Conservation (phyloP, 257 asterid genomes). For the Hygrophila difformis region DNA sequence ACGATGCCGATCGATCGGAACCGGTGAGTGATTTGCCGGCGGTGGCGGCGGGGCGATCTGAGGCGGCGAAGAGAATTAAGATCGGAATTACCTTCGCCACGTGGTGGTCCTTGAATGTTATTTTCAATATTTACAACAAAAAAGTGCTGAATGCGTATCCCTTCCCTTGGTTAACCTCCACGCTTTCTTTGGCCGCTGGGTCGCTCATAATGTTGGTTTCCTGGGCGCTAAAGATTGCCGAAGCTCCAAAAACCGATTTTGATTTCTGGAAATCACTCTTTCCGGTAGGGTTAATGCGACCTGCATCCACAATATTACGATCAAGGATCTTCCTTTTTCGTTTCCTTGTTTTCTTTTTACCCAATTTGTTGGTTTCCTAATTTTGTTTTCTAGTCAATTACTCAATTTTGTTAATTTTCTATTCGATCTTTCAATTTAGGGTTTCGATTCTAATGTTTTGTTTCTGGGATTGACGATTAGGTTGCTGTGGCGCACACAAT, state of each 20-base stretch:
- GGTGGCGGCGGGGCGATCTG: constrained; percentile 17
- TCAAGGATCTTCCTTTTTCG: too few relatives aligned
- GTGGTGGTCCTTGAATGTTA: constrained; percentile 68
- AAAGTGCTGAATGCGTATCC: constrained; percentile 65
- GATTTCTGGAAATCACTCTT: constrained; percentile 66
- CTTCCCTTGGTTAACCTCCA: constrained; percentile 72
- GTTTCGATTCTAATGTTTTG: neutral
- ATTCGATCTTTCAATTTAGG: neutral
- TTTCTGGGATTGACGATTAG: constrained; percentile 13
- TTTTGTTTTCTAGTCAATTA: too few relatives aligned
- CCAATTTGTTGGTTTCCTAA: too few relatives aligned
- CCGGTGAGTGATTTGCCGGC: too few relatives aligned
- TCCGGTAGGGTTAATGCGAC: constrained; percentile 27
- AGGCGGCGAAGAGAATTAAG: constrained; percentile 44
- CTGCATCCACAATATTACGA: too few relatives aligned
- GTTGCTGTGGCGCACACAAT: constrained; percentile 82
- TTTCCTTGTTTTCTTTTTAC: too few relatives aligned
- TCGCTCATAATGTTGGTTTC: constrained; percentile 55
- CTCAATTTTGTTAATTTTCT: neutral
- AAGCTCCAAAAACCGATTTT: constrained; percentile 57
- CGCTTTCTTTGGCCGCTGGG: constrained; percentile 60
- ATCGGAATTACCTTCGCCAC: constrained; percentile 60
- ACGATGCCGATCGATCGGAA: constrained; percentile 41
- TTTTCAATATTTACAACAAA: constrained; percentile 60
- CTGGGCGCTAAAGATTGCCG: constrained; percentile 53